Conservation (phyloP, 2,329 filamentous ascomycete species). For the Colletotrichum costaricense region DNA sequence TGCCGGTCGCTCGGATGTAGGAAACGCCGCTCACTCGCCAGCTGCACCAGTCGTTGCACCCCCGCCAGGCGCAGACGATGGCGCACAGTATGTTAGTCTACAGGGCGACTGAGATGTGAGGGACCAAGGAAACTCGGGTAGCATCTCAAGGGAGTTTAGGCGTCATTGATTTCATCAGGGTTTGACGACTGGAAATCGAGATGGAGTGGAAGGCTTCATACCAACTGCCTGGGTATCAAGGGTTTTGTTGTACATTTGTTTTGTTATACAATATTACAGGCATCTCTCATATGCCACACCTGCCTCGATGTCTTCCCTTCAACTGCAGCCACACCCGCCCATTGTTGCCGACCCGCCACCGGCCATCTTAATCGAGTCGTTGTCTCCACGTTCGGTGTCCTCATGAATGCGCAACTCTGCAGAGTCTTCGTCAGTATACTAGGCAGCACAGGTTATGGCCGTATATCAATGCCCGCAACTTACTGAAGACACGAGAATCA, state of each 20-base stretch:
- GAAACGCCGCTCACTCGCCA: neutral
- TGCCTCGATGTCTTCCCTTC: conserved; percentile 40
- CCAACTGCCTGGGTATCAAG: conserved; percentile 33
- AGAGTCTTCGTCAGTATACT: neutral
- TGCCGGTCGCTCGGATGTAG: conserved; percentile 1
- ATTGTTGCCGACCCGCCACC: conserved; percentile 44
- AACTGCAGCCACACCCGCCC: conserved; percentile 47
- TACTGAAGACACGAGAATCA: conserved; percentile 70
- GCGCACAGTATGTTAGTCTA: conserved; percentile 83
- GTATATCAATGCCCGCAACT: conserved; percentile 43
- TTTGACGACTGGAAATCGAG: neutral
- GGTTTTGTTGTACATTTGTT: conserved; percentile 16
- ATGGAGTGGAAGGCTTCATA: neutral
- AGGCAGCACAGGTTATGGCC: neutral
- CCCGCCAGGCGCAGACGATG: conserved; percentile 77
- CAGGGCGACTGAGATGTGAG: conserved; percentile 74
- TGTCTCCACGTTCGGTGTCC: conserved; percentile 91
- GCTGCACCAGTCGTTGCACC: conserved; percentile 74
- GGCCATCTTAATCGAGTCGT: conserved; percentile 84
- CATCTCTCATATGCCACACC: neutral
- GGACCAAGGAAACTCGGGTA: neutral
- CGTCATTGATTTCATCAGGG: neutral
- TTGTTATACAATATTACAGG: neutral
- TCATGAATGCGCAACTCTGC: conserved; percentile 89
- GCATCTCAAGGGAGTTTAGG: conserved; percentile 26